Base-by-base conservation (phyloP, 352 stramenopile genomes). In the Globisporangium perplexum region DNA sequence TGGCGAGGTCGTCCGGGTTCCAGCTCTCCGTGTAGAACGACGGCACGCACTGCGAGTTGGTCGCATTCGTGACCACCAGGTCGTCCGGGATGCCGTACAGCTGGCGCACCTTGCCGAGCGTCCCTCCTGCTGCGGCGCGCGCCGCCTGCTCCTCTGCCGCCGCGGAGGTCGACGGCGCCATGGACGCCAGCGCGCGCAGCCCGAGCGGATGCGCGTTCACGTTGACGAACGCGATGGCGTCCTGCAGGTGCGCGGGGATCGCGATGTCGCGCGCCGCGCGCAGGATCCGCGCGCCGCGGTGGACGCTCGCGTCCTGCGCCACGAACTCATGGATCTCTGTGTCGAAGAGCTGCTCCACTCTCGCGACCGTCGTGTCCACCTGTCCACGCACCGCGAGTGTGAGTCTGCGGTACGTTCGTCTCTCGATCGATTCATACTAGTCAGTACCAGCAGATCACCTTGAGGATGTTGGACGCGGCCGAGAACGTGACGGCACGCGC, bases 21-120 rank as follows among this genome's bases (percentile, higher is more conserved):
- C 73, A 94, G 7, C 65, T 71, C 47, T 94, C 84, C 4, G 72
- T 59, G 66, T 90, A 94, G 49, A 94, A 94, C 17, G 83, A 90
- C 28, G 84, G 76, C 10, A 90, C 58, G 10, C 63, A 68, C 57
- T 94, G 84, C 17, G 67, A 60, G 46, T 82, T 91, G 39, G 47
- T 69, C 4, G 65, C 46, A 35, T 94, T 93, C 12, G 76, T 87
- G 31, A 77, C 76, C 18, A 87, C 69, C 10, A 92, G 69, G 17
- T 86, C 60, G 38, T 74, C 62, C 3, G 84, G 77, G 24, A 94
- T 90, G 23, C 65, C 61, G 54, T 94, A 94, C 8, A 66, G 68
- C 3, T 68, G 51, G 12, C 80, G 80, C 62, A 94, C 70, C 12
- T 64, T 50, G 11, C 59, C 68, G 1, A 91, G 60, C 1, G 63